phyloP scores from a whole-genome alignment of 75 land plant genomes.

The Larix kaempferi region DNA sequence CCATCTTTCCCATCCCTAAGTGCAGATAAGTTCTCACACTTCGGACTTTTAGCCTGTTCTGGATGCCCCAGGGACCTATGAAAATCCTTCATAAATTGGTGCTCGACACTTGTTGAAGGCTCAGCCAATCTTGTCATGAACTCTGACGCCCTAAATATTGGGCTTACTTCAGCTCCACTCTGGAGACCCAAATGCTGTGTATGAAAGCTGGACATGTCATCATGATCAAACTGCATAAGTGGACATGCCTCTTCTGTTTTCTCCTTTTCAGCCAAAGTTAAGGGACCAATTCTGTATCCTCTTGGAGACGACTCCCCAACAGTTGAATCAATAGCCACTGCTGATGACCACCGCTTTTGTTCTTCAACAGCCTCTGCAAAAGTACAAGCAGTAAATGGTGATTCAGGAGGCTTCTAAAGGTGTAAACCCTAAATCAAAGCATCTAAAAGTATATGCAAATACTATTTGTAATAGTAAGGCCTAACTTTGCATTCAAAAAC shows the following conservation, averaged over 20 bases:
- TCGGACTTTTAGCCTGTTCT: conserved; percentile 7
- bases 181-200: conserved; percentile 26
- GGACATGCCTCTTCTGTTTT: conserved; percentile 27
- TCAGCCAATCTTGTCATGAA: conserved; percentile 31
- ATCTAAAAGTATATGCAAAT: background rate
- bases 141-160: conserved; percentile 17
- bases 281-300: conserved; percentile 8
- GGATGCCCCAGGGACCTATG: conserved; percentile 22
- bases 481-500: background rate
- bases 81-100: conserved; percentile 43
- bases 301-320: conserved; percentile 58
- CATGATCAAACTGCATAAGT: conserved; percentile 15
- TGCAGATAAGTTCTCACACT: conserved; percentile 29
- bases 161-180: conserved; percentile 19
- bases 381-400: background rate
- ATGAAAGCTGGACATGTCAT: conserved; percentile 22
- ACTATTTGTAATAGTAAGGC: too few relatives aligned
- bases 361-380: conserved; percentile 49
- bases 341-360: conserved; percentile 37
- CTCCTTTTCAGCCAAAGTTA: conserved; percentile 17
- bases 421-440: background rate
- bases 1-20: conserved; percentile 27
- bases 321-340: conserved; percentile 36
- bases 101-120: conserved; percentile 32
- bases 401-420: background rate